phyloP scores from a whole-genome alignment of 441 rosid genomes.

The Bruguiera hainesii region DNA sequence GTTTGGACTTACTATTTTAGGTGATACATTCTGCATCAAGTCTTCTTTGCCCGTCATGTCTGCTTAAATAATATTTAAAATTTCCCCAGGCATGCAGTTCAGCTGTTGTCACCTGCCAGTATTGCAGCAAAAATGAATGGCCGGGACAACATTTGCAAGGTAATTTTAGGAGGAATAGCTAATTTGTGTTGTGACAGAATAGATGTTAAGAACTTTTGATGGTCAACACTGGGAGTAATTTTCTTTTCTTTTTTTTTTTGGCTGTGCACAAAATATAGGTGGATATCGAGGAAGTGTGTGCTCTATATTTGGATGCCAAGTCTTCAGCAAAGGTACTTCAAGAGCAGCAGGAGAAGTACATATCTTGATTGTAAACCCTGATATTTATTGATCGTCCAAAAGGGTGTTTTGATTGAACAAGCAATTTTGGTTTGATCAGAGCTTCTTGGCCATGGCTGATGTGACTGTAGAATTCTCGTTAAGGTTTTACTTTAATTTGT shows the following conservation, averaged over 20 bases:
- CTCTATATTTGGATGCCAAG: constrained; percentile 84
- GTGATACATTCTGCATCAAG: too few relatives aligned
- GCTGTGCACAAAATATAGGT: constrained; percentile 39
- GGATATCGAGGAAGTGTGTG: constrained; percentile 78
- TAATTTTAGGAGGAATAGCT: constrained; percentile 16
- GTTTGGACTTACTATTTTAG: constrained; percentile 21
- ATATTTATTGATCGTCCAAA: too few relatives aligned
- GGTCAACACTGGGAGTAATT: not conserved
- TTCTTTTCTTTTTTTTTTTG: not conserved
- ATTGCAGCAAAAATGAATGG: constrained; percentile 88
- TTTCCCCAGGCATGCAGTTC: constrained; percentile 81
- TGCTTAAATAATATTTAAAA: not conserved
- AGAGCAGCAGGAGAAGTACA: constrained; percentile 86
- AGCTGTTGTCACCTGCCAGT: constrained; percentile 86
- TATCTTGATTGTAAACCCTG: constrained; percentile 37
- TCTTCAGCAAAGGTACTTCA: constrained; percentile 87
- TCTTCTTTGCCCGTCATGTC: not conserved
- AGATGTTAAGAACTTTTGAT: not conserved
- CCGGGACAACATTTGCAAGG: constrained; percentile 83
- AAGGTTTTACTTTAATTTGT: too few relatives aligned
- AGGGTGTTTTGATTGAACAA: too few relatives aligned
- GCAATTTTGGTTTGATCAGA: too few relatives aligned
- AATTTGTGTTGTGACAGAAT: not conserved
- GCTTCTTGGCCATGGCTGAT: too few relatives aligned
- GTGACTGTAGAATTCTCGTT: too few relatives aligned